Conservation (phyloP, 23 red algal species). For the Porphyridium purpureum region DNA sequence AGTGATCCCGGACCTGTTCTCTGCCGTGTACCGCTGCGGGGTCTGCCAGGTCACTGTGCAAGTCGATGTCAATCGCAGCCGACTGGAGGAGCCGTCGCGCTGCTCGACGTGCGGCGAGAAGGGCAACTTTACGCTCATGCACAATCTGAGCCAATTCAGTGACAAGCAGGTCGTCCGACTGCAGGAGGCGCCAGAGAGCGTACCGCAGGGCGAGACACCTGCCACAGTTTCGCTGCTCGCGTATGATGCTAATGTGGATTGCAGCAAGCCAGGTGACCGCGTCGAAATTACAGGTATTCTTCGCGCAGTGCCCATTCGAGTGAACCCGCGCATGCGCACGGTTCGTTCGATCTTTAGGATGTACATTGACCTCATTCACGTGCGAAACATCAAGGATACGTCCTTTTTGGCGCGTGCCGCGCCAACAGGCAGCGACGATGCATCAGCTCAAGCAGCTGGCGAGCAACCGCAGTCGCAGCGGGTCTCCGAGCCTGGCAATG, state of each 20-base stretch:
- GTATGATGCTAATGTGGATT: constrained; percentile 87
- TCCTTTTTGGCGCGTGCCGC: neutral
- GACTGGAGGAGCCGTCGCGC: constrained; percentile 65
- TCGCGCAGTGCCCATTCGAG: constrained; percentile 44
- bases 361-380: constrained; percentile 91
- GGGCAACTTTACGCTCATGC: constrained; percentile 59
- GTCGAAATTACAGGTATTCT: constrained; percentile 89
- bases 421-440: too few relatives aligned
- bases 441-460: too few relatives aligned
- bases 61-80: constrained; percentile 47
- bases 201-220: constrained; percentile 92
- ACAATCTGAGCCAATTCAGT: constrained; percentile 61
- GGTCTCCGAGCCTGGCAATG: constrained; percentile 5
- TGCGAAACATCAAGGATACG: constrained; percentile 34
- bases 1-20: constrained; percentile 74
- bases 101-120: constrained; percentile 53
- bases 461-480: neutral
- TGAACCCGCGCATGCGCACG: constrained; percentile 62
- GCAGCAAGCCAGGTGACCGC: constrained; percentile 85
- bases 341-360: constrained; percentile 76
- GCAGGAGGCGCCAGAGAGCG: constrained; percentile 85
- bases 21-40: constrained; percentile 80
- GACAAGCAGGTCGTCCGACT: constrained; percentile 92
- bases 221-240: constrained; percentile 70
- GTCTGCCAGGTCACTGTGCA: constrained; percentile 42